phyloP scores from a whole-genome alignment of 2,329 filamentous ascomycete species.

The Pseudogymnoascus sp. region DNA sequence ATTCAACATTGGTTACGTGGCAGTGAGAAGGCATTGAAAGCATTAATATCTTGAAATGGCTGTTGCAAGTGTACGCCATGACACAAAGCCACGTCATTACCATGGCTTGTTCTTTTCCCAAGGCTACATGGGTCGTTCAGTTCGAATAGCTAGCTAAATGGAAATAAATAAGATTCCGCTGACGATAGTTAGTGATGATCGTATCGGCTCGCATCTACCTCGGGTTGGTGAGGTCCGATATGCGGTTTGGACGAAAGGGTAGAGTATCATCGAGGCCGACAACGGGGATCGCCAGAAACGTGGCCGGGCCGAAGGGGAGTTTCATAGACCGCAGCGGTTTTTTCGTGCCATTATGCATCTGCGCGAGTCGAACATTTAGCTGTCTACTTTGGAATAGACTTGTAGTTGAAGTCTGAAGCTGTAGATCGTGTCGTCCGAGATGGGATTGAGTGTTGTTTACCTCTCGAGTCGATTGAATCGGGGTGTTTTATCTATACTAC shows the following conservation, averaged over 20 bases:
- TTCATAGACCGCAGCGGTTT: neutral
- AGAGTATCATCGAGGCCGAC: neutral
- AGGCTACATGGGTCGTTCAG: neutral
- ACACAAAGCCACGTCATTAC: neutral
- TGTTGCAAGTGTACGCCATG: neutral
- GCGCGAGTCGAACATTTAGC: neutral
- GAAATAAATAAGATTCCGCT: neutral
- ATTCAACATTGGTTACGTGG: neutral
- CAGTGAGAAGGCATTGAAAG: neutral
- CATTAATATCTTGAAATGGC: neutral
- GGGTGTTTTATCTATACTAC: neutral
- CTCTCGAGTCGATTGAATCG: neutral
- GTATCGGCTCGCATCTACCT: slow-evolving; percentile 1
- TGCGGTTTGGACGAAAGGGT: neutral
- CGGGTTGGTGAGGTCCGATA: neutral
- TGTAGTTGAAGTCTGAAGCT: neutral
- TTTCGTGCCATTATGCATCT: neutral
- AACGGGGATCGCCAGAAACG: neutral
- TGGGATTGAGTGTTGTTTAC: neutral
- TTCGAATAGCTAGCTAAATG: neutral
- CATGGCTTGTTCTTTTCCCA: neutral
- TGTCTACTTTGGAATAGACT: neutral
- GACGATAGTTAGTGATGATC: neutral
- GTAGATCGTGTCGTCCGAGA: too few species aligned
- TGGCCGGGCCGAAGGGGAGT: neutral